A percentile compares a stretch with the other conserved stretches of the same genome.
Evolutionary conservation across 495 filamentous ascomycete species (phyloP).

Genomic region (Tuber magnatum): DNA sequence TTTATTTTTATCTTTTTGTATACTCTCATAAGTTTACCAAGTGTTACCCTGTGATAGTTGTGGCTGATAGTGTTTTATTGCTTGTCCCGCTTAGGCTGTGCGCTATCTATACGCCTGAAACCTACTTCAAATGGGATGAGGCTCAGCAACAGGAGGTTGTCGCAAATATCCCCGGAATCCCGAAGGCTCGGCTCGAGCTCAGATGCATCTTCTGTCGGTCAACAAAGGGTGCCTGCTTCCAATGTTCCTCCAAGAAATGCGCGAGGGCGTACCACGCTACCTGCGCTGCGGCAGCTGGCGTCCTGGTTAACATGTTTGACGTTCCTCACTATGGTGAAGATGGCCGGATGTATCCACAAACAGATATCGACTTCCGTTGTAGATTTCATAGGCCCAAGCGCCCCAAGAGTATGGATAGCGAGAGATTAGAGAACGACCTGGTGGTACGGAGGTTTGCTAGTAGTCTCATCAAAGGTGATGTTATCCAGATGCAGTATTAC

Average conservation of each 20-base stretch:
- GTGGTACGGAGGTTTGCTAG: conserved; percentile 61
- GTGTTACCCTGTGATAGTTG: conserved; percentile 14
- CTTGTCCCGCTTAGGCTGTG: conserved; percentile 50
- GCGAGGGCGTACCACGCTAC: conserved; percentile 90
- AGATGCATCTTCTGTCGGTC: conserved; percentile 93
- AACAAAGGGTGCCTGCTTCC: conserved; percentile 89
- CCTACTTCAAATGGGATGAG: conserved; percentile 64
- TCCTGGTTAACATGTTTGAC: conserved; percentile 76
- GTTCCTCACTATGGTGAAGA: conserved; percentile 86
- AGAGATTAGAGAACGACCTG: conserved; percentile 62
- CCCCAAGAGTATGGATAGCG: conserved; percentile 59
- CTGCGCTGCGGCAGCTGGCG: conserved; percentile 83
- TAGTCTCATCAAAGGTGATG: conserved; percentile 62
- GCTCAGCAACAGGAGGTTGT: conserved; percentile 62
- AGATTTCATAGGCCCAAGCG: conserved; percentile 87
- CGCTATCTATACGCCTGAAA: conserved; percentile 85
- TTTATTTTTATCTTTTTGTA: not conserved
- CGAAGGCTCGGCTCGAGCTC: conserved; percentile 79
- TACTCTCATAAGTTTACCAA: not conserved
- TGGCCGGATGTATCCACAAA: conserved; percentile 79
- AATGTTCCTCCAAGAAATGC: conserved; percentile 94
- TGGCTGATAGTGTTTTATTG: conserved; percentile 23
- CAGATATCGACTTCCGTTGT: conserved; percentile 85
- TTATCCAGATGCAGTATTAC: conserved; percentile 82
- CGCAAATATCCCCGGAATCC: conserved; percentile 67